phyloP scores from a whole-genome alignment of 805 yeast genomes.

The Candida endomychidarum region DNA sequence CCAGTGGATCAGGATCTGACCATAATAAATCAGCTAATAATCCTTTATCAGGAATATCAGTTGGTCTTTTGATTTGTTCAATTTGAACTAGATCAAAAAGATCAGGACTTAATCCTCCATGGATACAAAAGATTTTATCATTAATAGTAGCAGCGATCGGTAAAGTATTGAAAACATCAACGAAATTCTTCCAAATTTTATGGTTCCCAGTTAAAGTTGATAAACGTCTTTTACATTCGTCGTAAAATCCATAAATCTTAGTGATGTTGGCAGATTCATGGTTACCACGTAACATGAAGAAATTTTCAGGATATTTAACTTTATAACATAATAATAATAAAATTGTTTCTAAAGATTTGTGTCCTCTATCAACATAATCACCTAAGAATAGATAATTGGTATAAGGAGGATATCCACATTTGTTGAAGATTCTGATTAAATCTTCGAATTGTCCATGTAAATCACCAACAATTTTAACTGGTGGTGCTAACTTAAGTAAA shows the following conservation, averaged over 20 bases:
- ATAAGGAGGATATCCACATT: constrained; percentile 61
- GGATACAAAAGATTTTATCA: constrained; percentile 58
- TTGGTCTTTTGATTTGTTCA: constrained; percentile 71
- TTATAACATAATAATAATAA: constrained; percentile 52
- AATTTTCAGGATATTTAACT: constrained; percentile 59
- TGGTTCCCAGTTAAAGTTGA: constrained; percentile 27
- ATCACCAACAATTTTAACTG: constrained; percentile 82
- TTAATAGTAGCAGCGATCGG: constrained; percentile 64
- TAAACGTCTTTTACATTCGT: constrained; percentile 58
- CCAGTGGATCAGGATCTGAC: constrained; percentile 68
- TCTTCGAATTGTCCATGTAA: constrained; percentile 70
- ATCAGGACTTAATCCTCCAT: constrained; percentile 77
- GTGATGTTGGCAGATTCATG: constrained; percentile 61
- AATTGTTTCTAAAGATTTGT: constrained; percentile 57
- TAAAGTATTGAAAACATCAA: constrained; percentile 57
- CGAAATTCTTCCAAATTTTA: constrained; percentile 51
- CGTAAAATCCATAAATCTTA: constrained; percentile 60
- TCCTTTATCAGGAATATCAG: constrained; percentile 82
- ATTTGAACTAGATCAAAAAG: constrained; percentile 65
- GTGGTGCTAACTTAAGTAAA: constrained; percentile 64
- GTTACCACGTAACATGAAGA: constrained; percentile 59
- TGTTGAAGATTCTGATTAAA: constrained; percentile 52
- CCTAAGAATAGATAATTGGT: constrained; percentile 57
- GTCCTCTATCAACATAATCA: constrained; percentile 61
- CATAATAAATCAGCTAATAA: constrained; percentile 74